Evolutionary conservation across 106 monocot species (phyloP).

Genomic region (Acorus gramineus): DNA sequence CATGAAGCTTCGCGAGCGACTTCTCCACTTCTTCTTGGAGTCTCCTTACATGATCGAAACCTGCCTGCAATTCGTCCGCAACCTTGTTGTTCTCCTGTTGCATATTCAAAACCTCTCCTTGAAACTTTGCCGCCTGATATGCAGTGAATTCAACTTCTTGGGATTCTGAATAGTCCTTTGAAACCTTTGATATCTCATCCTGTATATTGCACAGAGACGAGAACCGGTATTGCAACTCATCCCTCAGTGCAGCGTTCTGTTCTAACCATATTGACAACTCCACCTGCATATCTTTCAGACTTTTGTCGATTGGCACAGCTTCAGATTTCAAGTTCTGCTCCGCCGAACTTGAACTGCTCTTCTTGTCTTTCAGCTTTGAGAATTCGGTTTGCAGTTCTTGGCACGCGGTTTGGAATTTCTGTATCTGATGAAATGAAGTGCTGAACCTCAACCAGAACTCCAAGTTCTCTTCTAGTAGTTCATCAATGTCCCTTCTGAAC

Average conservation of each 20-base stretch:
- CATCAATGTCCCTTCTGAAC: conserved; percentile 74
- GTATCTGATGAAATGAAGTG: conserved; percentile 77
- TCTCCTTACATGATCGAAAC: conserved; percentile 40
- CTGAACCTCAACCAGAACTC: conserved; percentile 91
- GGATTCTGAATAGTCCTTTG: conserved; percentile 18
- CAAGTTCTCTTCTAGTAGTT: conserved; percentile 72
- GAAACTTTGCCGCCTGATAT: conserved; percentile 64
- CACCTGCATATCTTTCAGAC: conserved; percentile 49
- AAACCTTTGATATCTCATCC: conserved; percentile 50
- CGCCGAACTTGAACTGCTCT: neutral
- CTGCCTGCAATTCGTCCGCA: conserved; percentile 44
- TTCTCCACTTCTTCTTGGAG: conserved; percentile 47
- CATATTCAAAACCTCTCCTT: conserved; percentile 78
- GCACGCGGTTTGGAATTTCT: conserved; percentile 38
- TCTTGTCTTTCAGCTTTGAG: conserved; percentile 21
- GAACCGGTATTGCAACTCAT: conserved; percentile 49
- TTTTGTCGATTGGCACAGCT: conserved; percentile 22
- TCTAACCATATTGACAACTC: conserved; percentile 70
- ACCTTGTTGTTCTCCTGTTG: conserved; percentile 81
- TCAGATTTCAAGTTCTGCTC: conserved; percentile 15
- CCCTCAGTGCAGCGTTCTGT: conserved; percentile 43
- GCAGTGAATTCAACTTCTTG: conserved; percentile 34
- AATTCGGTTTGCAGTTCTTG: conserved; percentile 36
- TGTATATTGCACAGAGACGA: conserved; percentile 39
- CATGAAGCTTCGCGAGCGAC: conserved; percentile 26